Evolutionary conservation across 1,284 basidiomycete genomes (phyloP), one percentile per base, ranked within the genome.

Genomic region (Ganoderma lingzhi): DNA sequence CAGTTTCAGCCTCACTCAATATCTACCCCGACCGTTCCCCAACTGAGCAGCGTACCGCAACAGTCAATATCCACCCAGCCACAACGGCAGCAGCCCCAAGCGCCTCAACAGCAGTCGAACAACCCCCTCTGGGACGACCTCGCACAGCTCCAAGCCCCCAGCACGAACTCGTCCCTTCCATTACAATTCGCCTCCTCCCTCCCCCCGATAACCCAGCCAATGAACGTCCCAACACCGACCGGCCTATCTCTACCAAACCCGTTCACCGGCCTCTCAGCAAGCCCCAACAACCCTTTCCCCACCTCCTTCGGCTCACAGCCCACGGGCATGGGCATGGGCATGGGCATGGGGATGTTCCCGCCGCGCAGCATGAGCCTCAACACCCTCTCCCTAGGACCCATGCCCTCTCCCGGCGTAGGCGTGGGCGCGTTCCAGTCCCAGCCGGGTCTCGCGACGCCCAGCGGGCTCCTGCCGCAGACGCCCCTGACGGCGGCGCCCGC

Each of bases 91-190:
- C 75, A 51, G 67, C 68, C 19, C 73, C 75, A 32, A 12, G 39
- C 9, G 39, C 39, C 39, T 2, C 23, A 23, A 23, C 58, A 60
- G 15, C 59, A 61, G 39, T 28, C 23, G 23, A 61, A 23, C 39
- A 80, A 78, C 30, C 80, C 83, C 44, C 81, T 85, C 10, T 90
- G 86, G 88, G 80, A 84, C 51, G 87, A 89, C 74, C 81, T 90
- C 28, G 79, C 85, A 39, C 85, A 86, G 15, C 77, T 90, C 19
- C 85, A 87, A 70, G 78, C 73, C 2, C 78, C 86, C 6, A 77
- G 84, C 1, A 74, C 82, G 44, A 82, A 81, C 55, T 85, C 87
- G 0, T 86, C 88, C 0, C 80, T 89, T 41, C 89, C 88, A 10
- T 79, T 89, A 14, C 88, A 90, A 75, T 89, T 85, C 71, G 67